Base-by-base conservation (phyloP, 371 early-diverging fungal species). In the Saksenaea vasiformis region DNA sequence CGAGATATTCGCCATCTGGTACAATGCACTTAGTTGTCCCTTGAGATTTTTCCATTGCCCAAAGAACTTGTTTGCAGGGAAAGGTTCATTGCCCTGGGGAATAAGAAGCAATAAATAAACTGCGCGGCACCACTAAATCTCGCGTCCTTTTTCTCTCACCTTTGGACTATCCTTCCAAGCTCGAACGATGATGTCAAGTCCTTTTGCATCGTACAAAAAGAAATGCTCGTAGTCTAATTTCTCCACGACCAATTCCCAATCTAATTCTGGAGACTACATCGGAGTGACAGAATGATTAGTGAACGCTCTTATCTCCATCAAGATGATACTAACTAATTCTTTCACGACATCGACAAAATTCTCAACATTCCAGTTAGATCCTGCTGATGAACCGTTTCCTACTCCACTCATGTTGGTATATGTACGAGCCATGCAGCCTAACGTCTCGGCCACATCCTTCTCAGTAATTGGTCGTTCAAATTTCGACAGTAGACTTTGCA, bases 51-150 rank as follows among this genome's bases (percentile, higher is more conserved):
- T 79, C 95, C 95, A 95, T 61, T 83, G 79, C 17, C 88, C 87
- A 77, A 90, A 89, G 60, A 94, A 86, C 3, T 83, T 83, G 22
- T 85, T 73, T 31, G 88, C 76, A 22, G 95, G 95, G 67, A 93
- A 94, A 5, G 65, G 71, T 0, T 69, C 66, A 51, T 58, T 44
- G 11, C 64, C 69, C 65, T 73, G 39, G 7, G 19, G 0, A 11
- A 22, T 22, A 57, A 5, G 14, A 53, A 28, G 14, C 31, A n/a
- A 31, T 19, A 11, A 60, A 53, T 13, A 36, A 13, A 15, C 14
- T 17, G 39, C 34, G 7, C 19, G 24, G 31, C 1, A 7, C 31
- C 13, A 54, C 37, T 56, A n/a, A 3, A 19, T 28, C 4, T 28
- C 9, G 9, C 44, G 17, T 17, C 10, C 19, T 56, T 15, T 56